Base-by-base conservation (phyloP, 2,329 filamentous ascomycete genomes). In the Trichoderma gracile region DNA sequence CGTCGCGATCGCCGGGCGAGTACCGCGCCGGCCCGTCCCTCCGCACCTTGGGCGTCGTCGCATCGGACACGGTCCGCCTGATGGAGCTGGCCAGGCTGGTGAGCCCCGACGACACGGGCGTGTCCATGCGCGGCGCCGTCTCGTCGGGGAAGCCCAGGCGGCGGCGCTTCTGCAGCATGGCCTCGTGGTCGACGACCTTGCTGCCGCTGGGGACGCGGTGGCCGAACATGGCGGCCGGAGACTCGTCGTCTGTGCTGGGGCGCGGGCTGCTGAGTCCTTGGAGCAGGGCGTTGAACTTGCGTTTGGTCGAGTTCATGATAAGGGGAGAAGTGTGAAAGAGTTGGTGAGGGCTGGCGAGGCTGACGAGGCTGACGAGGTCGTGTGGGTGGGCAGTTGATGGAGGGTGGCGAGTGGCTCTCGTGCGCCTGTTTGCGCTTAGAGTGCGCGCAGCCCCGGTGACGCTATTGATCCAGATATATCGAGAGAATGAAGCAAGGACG, bases 1-100 rank as follows among this genome's bases (percentile, higher is more conserved):
- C 87, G 45, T 88, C 86, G 60, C 95, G 90, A 74, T 95, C 93
- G 79, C 89, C 91, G 0, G 95, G 94, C 61, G 91, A 90, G 78
- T 95, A 98, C 71, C 89, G 92, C 1, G 91, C 78, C 3, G 72
- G 74, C 23, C 72, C 69, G n/a, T 74, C 70, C 43, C 68, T 71
- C 23, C 54, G 59, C 21, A 56, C 55, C 58, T 66, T 70, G 58
- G 69, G 59, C 3, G 64, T 62, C 43, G 74, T 40, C 67, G 69
- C 65, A 42, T 68, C 54, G 63, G 71, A 64, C n/a, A 61, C 58
- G 43, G 69, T 64, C 53, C 69, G 68, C 62, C 40, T 60, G n/a
- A 54, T 49, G n/a, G 69, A 70, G 9, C 67, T 65, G 2, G 69
- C 58, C 15, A 73, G 25, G 25, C 67, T 69, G 5, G 70, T 69